These are phyloP conservation scores for Arachnomyces sp. DNA, from an alignment of 2,329 filamentous ascomycete genomes.

Conservation along the genomic window DNA sequence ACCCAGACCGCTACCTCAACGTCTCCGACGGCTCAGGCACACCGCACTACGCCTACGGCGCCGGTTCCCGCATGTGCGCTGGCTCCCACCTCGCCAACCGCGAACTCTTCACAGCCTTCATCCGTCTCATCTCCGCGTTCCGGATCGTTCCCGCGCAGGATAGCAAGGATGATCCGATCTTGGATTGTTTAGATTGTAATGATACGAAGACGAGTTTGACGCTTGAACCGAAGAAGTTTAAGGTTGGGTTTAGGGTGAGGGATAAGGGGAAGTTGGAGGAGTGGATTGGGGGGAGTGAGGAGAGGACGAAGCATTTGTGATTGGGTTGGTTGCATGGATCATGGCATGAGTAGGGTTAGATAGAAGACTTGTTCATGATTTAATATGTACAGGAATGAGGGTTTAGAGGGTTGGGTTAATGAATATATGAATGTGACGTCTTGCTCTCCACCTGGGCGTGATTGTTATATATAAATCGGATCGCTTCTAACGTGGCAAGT, in stretches of 20 bases:
- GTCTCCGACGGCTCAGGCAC: slow-evolving; percentile 47
- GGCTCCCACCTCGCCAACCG: slow-evolving; percentile 57
- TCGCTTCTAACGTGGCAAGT: no score
- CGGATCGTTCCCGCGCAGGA: slow-evolving; percentile 44
- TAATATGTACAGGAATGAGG: no score
- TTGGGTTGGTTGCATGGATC: not conserved
- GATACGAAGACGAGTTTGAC: slow-evolving; percentile 50
- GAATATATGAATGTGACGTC: no score
- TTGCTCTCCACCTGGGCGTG: no score
- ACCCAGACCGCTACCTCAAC: slow-evolving; percentile 61
- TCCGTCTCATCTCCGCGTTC: slow-evolving; percentile 53
- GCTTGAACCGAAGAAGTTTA: slow-evolving; percentile 56
- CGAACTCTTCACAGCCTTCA: slow-evolving; percentile 53
- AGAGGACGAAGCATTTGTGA: slow-evolving; percentile 42
- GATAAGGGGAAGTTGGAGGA: slow-evolving; percentile 37
- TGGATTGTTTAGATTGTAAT: slow-evolving; percentile 52
- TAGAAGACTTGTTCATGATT: no score
- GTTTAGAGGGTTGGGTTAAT: no score
- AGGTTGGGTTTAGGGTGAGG: slow-evolving; percentile 46
- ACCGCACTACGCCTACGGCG: slow-evolving; percentile 55
- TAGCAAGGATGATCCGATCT: slow-evolving; percentile 41
- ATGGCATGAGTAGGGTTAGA: no score
- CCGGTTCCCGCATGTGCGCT: slow-evolving; percentile 55
- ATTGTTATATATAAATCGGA: no score
- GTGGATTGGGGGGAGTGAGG: slow-evolving; percentile 49